Evolutionary conservation across 768 basidiomycete genomes (phyloP).

Genomic region (Clavulina sp.): DNA sequence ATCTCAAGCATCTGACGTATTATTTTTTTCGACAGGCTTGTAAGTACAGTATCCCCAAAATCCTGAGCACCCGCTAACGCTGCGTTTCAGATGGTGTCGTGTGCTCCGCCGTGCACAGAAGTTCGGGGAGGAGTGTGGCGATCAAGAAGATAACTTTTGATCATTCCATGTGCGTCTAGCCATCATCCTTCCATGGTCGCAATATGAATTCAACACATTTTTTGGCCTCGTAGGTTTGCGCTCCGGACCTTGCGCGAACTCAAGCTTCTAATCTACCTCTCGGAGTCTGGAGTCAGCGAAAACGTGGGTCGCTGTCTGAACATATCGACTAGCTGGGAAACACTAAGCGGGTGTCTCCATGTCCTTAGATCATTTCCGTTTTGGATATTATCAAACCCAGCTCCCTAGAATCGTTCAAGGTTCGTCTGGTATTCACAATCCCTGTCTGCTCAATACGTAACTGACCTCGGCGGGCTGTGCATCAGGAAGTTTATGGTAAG

Average conservation of each 20-base stretch:
- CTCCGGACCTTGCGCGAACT: slow-evolving; percentile 72
- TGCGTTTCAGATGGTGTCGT: slow-evolving; percentile 63
- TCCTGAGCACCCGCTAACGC: not conserved
- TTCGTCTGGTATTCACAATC: not conserved
- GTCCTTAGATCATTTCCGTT: slow-evolving; percentile 83
- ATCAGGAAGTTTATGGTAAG: not conserved
- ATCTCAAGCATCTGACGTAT: not conserved
- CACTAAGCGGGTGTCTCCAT: not conserved
- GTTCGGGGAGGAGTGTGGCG: slow-evolving; percentile 71
- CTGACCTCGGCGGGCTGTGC: not conserved
- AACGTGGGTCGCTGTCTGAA: slow-evolving; percentile 34
- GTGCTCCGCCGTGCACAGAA: slow-evolving; percentile 62
- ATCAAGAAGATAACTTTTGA: slow-evolving; percentile 96
- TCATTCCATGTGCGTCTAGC: slow-evolving; percentile 59
- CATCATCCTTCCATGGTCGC: not conserved
- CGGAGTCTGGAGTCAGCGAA: slow-evolving; percentile 77
- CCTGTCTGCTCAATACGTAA: not conserved
- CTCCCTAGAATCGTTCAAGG: slow-evolving; percentile 59
- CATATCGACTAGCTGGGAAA: slow-evolving; percentile 1
- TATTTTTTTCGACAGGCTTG: not conserved
- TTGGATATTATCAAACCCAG: slow-evolving; percentile 81
- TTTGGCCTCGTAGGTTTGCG: not conserved
- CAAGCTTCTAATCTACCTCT: slow-evolving; percentile 77
- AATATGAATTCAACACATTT: not conserved
- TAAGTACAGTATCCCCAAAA: not conserved